Base-by-base conservation (phyloP, 2,329 filamentous ascomycete species). In the Penicillium sp. region DNA sequence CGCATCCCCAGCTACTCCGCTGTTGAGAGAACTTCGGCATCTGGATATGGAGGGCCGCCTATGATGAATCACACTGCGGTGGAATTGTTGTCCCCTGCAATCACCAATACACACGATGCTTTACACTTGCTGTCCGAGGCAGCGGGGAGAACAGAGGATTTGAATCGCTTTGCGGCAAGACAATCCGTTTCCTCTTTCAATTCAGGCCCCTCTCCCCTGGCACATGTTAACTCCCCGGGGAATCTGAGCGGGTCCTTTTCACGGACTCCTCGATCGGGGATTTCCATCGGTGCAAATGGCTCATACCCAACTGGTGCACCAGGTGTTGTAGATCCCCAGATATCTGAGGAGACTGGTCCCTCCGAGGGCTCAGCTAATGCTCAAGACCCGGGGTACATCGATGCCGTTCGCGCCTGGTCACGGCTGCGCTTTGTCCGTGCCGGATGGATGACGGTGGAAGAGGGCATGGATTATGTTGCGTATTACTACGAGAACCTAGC, bases 401-500 rank as follows among this genome's bases (percentile, higher is more conserved):
- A 90, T 56, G 93, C 93, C 0, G 78, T 96, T 58, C 87, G 86
- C 67, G 89, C 91, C n/a, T 99, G 95, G 95, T 87, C 88, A 2
- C 83, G 91, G 61, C 93, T 97, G 72, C 88, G 93, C 44, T 98
- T 98, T 71, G 93, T 98, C n/a, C 87, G 92, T 53, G 92, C 92
- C 9, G 95, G 95, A 10, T 98, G 93, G 93, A 95, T 99, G 73
- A 96, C 92, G 0, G 90, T 93, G 0, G 87, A 90, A 63, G 95
- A 99, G 75, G 93, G 91, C 22, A 93, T 98, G 73, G 87, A 89
- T 44, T 98, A 98, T 70, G 90, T 99, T 61, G 88, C 93, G 71
- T 98, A 98, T 76, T 98, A 97, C 76, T 98, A 97, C 77, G 87
- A 89, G 65, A 91, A 92, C 67, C 83, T 98, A 8, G 93, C 92